Base-by-base conservation (phyloP, 306 rosid genomes). In the Lithocarpus polystachyus region DNA sequence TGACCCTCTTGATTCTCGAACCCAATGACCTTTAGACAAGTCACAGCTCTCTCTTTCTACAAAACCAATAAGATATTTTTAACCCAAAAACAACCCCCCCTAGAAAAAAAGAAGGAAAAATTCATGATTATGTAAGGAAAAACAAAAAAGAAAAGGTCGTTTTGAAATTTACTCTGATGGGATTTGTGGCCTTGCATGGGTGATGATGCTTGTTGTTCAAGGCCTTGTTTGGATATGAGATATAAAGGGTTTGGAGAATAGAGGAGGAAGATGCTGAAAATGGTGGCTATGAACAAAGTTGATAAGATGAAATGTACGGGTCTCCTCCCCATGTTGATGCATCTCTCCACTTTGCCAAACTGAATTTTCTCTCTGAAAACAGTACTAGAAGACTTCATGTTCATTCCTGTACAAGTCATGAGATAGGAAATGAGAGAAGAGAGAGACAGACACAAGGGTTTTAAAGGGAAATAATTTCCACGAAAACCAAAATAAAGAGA, bases 11-110 rank as follows among this genome's bases (percentile, higher is more conserved):
- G 37, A 3, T 11, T 82, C 83, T 40, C 35, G 81, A 20, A 91
- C 82, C 99, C 99, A 95, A 1, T 80, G 85, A 19, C 99, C 98
- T 75, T 82, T 89, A 71, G 71, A 90, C 67, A 95, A 43, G 83
- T 95, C 90, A 72, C 99, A 94, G 3, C 23, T 28, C 80, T 79
- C 78, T 72, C 81, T 75, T 61, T 82, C 95, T 87, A 71, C 79
- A 76, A 67, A 56, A 68, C 29, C 40, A 26, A 56, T 33, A 5
- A 48, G 24, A 60, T 11, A 5, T 7, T 57, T 6, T 26, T 37
- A 6, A 69, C 17, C 0, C 14, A 64, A 45, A 10, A 15, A 5
- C 53, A 48, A 12, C 15, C 53, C 17, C 53, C 4, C 0, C 1
- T 0, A 12, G 5, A 26, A 1, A 12, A 9, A 56, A 61, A 33